A percentile compares a stretch with the other conserved stretches of the same genome.
Evolutionary conservation across 306 rosid species (phyloP).

Genomic region (Quercus parvula): DNA sequence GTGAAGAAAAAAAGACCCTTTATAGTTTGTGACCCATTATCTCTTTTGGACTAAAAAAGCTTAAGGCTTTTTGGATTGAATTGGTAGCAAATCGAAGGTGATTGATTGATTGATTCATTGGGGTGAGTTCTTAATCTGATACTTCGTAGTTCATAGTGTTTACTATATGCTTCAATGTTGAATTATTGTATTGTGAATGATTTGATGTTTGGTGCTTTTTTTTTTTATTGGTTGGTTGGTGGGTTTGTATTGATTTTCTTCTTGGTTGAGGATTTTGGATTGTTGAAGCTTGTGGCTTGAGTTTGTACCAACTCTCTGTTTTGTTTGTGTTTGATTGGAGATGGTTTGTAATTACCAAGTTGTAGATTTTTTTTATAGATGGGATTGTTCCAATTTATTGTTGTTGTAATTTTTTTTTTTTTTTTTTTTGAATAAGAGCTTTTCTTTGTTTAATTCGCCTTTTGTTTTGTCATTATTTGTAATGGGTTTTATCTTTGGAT

Average conservation of each 20-base stretch:
- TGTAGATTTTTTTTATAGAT: neutral
- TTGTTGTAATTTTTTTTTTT: neutral
- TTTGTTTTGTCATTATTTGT: neutral
- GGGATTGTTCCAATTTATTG: neutral
- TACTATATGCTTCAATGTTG: neutral
- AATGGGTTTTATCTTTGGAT: neutral
- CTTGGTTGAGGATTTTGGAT: conserved; percentile 1
- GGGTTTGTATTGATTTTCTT: conserved; percentile 8
- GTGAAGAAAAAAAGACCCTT: neutral
- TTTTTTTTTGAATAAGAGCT: neutral
- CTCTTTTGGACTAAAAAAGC: neutral
- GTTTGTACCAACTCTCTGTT: neutral
- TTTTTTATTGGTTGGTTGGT: conserved; percentile 3
- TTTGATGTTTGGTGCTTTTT: neutral
- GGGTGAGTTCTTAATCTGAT: conserved; percentile 24
- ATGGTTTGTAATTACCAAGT: neutral
- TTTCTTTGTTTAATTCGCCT: neutral
- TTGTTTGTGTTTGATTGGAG: neutral
- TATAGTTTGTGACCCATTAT: neutral
- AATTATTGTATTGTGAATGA: conserved; percentile 7
- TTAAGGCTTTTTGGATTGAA: conserved; percentile 17
- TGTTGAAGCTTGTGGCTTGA: conserved; percentile 13
- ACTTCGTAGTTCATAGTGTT: neutral
- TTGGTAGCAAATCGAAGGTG: conserved; percentile 35
- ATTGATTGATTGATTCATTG: neutral